Evolutionary conservation across 257 asterid species (phyloP).

Genomic region (Scutellaria barbata): DNA sequence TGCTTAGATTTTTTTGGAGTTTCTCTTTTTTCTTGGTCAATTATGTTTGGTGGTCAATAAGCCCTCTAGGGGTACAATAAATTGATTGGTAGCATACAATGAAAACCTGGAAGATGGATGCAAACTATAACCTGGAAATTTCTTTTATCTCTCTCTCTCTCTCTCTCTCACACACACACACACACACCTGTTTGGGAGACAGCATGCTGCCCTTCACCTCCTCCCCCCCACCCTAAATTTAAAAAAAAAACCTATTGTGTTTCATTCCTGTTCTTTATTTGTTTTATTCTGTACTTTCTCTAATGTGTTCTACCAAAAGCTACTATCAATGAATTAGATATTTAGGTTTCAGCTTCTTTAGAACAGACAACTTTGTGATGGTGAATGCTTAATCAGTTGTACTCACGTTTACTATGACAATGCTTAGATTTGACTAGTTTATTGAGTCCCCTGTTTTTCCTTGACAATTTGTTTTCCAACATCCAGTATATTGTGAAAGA

Average conservation of each 20-base stretch:
- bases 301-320: not conserved
- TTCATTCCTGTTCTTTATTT: constrained; percentile 15
- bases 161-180: not conserved
- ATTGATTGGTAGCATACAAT: not conserved
- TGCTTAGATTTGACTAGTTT: not conserved
- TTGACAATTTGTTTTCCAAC: constrained; percentile 23
- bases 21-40: not conserved
- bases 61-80: not conserved
- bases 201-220: not conserved
- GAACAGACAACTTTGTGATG: not conserved
- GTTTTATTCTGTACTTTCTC: not conserved
- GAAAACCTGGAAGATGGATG: not conserved
- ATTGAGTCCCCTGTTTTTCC: not conserved
- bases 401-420: not conserved
- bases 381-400: not conserved
- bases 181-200: not conserved
- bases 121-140: not conserved
- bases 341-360: not conserved
- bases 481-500: constrained; percentile 52
- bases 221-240: not conserved
- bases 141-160: not conserved
- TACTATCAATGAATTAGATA: not conserved
- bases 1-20: not conserved
- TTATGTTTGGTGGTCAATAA: not conserved
- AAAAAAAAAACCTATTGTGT: not conserved